Conservation (phyloP, 73 alveolate species). For the Stentor roeselii region DNA sequence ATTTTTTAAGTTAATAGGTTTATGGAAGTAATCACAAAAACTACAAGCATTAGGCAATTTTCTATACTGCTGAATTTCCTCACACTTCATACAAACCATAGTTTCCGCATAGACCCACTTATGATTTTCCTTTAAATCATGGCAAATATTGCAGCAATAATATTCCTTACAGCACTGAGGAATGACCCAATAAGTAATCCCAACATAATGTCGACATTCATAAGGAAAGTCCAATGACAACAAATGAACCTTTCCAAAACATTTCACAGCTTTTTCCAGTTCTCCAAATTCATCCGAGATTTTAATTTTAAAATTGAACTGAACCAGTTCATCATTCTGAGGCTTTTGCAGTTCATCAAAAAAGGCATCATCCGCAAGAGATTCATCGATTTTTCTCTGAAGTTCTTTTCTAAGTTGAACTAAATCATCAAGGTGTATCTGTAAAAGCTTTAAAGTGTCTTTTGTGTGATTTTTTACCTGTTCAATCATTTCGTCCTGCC, state of each 20-base stretch:
- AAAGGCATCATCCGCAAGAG: background rate
- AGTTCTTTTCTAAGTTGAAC: background rate
- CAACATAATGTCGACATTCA: background rate
- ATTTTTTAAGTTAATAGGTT: no score
- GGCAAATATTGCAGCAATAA: conserved; percentile 18
- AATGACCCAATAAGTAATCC: conserved; percentile 8
- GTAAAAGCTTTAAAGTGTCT: background rate
- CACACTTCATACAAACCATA: conserved; percentile 1
- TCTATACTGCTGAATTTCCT: conserved; percentile 1
- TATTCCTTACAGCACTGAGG: conserved; percentile 2
- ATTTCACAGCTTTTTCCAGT: background rate
- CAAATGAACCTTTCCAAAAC: background rate
- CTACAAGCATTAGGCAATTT: conserved; percentile 11
- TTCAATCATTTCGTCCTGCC: background rate
- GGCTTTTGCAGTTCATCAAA: background rate
- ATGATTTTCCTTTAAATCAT: conserved; percentile 5
- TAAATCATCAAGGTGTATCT: background rate
- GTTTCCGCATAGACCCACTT: conserved; percentile 3
- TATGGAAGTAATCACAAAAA: conserved; percentile 1
- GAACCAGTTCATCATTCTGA: background rate
- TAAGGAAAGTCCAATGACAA: background rate
- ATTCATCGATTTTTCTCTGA: background rate
- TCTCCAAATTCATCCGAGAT: background rate
- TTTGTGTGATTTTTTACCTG: background rate
- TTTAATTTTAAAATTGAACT: background rate